These are phyloP conservation scores for Aureobasidium sp. DNA, from an alignment of 2,329 filamentous ascomycete genomes.

Conservation along the genomic window DNA sequence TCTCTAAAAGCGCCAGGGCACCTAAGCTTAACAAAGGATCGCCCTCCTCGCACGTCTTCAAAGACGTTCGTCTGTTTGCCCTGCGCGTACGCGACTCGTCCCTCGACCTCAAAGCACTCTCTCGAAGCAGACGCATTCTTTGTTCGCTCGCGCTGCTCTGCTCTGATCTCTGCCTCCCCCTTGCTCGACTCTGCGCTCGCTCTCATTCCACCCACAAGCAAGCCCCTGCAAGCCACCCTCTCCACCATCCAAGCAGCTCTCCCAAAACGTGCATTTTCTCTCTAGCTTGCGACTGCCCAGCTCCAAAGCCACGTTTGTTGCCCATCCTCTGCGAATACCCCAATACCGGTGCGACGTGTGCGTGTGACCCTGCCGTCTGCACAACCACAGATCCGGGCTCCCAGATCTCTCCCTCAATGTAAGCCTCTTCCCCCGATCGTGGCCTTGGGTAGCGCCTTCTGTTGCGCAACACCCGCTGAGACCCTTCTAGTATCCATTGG, in stretches of 20 bases:
- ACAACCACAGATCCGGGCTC: conserved; percentile 40
- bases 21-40: conserved; percentile 47
- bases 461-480: conserved; percentile 32
- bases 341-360: conserved; percentile 14
- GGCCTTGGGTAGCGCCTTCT: conserved; percentile 30
- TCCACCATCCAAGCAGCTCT: conserved; percentile 15
- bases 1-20: conserved; percentile 36
- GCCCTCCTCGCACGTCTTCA: conserved; percentile 29
- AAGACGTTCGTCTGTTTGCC: conserved; percentile 17
- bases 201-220: conserved; percentile 13
- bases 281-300: conserved; percentile 15
- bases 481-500: conserved; percentile 38
- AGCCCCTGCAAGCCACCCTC: conserved; percentile 17
- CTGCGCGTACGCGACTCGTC: conserved; percentile 8
- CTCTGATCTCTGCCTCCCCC: background rate
- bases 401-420: conserved; percentile 29
- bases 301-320: conserved; percentile 8
- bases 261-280: conserved; percentile 13
- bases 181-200: conserved; percentile 13
- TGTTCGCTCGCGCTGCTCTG: background rate
- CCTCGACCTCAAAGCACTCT: conserved; percentile 8
- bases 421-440: conserved; percentile 25
- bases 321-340: conserved; percentile 5
- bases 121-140: conserved; percentile 1
- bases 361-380: conserved; percentile 35